phyloP scores from a whole-genome alignment of 805 yeast genomes.

The Starmerella tilneyi region DNA sequence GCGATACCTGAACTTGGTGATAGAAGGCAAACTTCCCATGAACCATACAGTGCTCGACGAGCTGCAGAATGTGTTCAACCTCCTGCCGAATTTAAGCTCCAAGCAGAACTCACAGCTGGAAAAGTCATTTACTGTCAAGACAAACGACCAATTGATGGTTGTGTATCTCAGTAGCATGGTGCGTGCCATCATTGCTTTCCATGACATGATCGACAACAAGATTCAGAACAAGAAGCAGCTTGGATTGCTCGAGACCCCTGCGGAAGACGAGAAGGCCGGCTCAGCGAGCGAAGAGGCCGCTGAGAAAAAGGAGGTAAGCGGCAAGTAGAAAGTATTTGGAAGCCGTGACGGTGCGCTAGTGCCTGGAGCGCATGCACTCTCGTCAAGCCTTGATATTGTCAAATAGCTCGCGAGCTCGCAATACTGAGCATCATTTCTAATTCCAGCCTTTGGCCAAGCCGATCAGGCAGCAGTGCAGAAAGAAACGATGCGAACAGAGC shows the following conservation, averaged over 20 bases:
- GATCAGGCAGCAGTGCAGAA: no score
- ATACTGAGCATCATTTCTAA: no score
- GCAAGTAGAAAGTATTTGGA: background rate
- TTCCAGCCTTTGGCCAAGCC: no score
- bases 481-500: no score
- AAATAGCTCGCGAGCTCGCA: no score
- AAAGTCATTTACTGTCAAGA: conserved; percentile 78
- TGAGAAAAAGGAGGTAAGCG: conserved; percentile 6
- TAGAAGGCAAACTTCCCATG: conserved; percentile 62
- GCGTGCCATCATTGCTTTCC: conserved; percentile 90
- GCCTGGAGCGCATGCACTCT: no score
- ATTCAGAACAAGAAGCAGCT: conserved; percentile 56
- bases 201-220: conserved; percentile 92
- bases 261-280: conserved; percentile 2
- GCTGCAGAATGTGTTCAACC: conserved; percentile 86
- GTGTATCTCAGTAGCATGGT: conserved; percentile 82
- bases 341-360: no score
- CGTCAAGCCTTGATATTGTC: background rate
- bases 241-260: conserved; percentile 3
- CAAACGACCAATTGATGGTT: conserved; percentile 93
- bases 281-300: background rate
- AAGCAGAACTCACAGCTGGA: conserved; percentile 36
- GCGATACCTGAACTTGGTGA: conserved; percentile 63
- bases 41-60: conserved; percentile 86
- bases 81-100: conserved; percentile 64